Evolutionary conservation across 2,329 filamentous ascomycete species (phyloP).

Genomic region (Neofusicoccum cordaticola): DNA sequence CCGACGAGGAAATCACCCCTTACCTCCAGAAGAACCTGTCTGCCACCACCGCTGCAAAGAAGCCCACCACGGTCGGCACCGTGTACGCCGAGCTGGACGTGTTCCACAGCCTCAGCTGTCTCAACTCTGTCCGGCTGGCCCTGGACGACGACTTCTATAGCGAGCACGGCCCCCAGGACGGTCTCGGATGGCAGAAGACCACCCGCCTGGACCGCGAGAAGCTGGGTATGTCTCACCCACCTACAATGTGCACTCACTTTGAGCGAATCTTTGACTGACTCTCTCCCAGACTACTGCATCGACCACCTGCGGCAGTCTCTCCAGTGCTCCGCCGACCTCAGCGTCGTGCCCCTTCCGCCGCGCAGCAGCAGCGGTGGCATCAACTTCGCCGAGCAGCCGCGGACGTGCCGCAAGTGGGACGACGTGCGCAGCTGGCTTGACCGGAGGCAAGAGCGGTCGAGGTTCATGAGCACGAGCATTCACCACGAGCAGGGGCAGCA

Average conservation of each 20-base stretch:
- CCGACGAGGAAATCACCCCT: constrained; percentile 1
- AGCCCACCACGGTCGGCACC: neutral
- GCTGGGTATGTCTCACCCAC: neutral
- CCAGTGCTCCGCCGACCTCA: constrained; percentile 17
- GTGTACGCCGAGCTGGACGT: constrained; percentile 15
- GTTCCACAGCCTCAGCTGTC: constrained; percentile 14
- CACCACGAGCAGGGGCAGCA: neutral
- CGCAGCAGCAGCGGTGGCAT: neutral
- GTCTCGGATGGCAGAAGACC: constrained; percentile 6
- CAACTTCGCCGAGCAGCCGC: neutral
- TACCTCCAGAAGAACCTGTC: neutral
- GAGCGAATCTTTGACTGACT: neutral
- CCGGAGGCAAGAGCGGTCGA: constrained; percentile 13
- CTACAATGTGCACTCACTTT: neutral
- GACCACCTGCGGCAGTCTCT: constrained; percentile 13
- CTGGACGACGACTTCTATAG: constrained; percentile 13
- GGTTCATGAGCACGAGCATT: neutral
- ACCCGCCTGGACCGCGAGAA: neutral
- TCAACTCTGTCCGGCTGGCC: constrained; percentile 7
- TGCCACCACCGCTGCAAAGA: neutral
- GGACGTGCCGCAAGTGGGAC: constrained; percentile 14
- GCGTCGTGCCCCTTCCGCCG: constrained; percentile 2
- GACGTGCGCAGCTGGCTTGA: constrained; percentile 14
- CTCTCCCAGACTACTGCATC: constrained; percentile 12
- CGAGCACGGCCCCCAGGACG: constrained; percentile 12